Base-by-base conservation (phyloP, 2,329 filamentous ascomycete genomes). In the Stagonosporopsis rhizophila region DNA sequence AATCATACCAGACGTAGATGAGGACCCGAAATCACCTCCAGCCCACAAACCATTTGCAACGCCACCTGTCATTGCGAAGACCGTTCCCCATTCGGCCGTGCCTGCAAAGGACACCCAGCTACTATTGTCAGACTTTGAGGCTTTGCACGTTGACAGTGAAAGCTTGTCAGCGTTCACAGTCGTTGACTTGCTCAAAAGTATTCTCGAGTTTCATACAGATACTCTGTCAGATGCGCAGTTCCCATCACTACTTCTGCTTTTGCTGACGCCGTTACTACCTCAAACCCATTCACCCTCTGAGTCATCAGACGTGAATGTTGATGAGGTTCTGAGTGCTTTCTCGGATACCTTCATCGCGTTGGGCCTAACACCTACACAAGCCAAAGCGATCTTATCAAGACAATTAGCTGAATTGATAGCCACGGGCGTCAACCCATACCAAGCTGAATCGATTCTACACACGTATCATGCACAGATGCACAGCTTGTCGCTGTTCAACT, bases 401-500 rank as follows among this genome's bases (percentile, higher is more conserved):
- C 70, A 77, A 53, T 67, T 81, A 19, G 72, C 69, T 12, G 75
- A 77, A 39, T 58, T 80, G 6, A 69, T 80, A 39, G 71, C 73
- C 20, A 75, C 78, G 15, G 80, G 80, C 4, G 71, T 82, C 40
- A 77, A 80, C 42, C 79, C 80, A 6, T 74, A 80, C 15, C 83
- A 87, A 64, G 77, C 82, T 44, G 84, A 87, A 66, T 75, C 78
- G 41, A 82, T 87, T 38, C 79, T 87, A 38, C 77, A 80, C 37
- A 76, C 80, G 3, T 87, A 87, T 68, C 83, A 88, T 69, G 80
- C 81, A 45, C 82, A 84, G 52, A 76, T 88, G 20, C 69, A 79
- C 17, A 72, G 71, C 22, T 73, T 80, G 12, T 78, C 66, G 47
- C 79, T 80, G 44, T 84, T 73, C 74, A 82, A 76, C 69, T 80